Evolutionary conservation across 805 yeast species (phyloP), one percentile per base, ranked within the genome.

Genomic region (Wickerhamomyces pijperi): DNA sequence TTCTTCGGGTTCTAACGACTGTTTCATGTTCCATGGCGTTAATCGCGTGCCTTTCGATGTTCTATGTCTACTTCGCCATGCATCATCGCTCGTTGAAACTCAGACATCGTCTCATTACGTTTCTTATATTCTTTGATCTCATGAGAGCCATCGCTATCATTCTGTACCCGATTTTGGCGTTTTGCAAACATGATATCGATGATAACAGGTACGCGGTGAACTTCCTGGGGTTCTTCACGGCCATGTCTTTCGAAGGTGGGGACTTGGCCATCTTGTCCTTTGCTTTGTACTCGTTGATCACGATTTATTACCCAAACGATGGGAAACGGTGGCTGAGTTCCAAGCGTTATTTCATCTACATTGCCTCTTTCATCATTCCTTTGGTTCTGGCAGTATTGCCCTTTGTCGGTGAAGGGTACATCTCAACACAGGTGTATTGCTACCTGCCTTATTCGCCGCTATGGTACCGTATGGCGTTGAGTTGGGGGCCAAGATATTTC

Each of bases 401-500:
- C 0, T 84, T 80, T 51, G 72, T 84, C 21, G 59, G 63, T 37
- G 51, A 57, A 7, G 80, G 83, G 2, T 86, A 81, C 54, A 54
- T 60, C 29, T 76, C 85, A 21, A 67, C 72, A 42, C 74, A 79
- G 33, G 73, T 78, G 44, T 82, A 86, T 87, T 81, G 94, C 54
- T 85, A 81, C 55, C 61, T 87, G 41, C 87, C 95, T 0, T 73
- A 74, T 34, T 45, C 60, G 2, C 94, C 94, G 0, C 53, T 68
- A 7, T 86, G 92, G 92, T 80, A 76, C 54, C 64, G 85, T 41
- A 53, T 81, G 32, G 86, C 66, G 2, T 60, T 87, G 37, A 74
- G 86, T 46, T 88, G 95, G 95, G 78, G 76, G 2, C 87, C 94
- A 12, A 67, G 96, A 37, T 86, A 76, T 54, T 58, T 73, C 41